Conservation (phyloP, 2,329 filamentous ascomycete species). For the Neofusicoccum laricinum region DNA sequence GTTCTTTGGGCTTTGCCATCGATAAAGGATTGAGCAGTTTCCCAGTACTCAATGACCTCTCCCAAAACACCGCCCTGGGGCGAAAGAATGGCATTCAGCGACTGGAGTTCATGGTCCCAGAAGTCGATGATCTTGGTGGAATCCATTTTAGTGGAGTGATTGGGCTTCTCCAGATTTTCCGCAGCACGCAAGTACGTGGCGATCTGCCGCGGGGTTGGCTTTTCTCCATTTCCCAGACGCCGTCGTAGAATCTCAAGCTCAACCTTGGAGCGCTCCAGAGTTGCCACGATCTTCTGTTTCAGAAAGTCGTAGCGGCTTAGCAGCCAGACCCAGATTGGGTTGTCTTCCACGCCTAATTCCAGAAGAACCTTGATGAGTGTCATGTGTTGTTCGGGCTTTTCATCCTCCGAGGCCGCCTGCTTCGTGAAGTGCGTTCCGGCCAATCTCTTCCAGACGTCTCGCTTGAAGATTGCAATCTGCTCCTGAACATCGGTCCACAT, state of each 20-base stretch:
- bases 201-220: conserved; percentile 63
- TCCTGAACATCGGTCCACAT: conserved; percentile 95
- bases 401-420: conserved; percentile 45
- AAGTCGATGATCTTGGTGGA: conserved; percentile 77
- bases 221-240: conserved; percentile 70
- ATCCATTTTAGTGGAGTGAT: conserved; percentile 63
- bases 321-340: conserved; percentile 95
- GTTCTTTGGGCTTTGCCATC: conserved; percentile 77
- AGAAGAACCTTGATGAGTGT: conserved; percentile 84
- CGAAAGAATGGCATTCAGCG: conserved; percentile 72
- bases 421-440: conserved; percentile 61
- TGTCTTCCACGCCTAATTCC: conserved; percentile 93
- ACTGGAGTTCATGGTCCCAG: conserved; percentile 84
- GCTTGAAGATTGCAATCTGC: conserved; percentile 82
- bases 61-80: conserved; percentile 74
- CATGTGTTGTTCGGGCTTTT: conserved; percentile 77
- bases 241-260: conserved; percentile 90
- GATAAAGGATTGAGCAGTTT: conserved; percentile 85
- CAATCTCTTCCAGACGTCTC: conserved; percentile 82
- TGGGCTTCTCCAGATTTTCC: conserved; percentile 43
- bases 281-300: conserved; percentile 76
- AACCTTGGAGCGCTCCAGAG: conserved; percentile 80
- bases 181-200: conserved; percentile 75
- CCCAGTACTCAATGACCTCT: conserved; percentile 92
- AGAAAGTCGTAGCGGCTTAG: conserved; percentile 84